These are phyloP conservation scores for Isoetes taiwanensis DNA, from an alignment of 75 land plant species.

Conservation along the genomic window DNA sequence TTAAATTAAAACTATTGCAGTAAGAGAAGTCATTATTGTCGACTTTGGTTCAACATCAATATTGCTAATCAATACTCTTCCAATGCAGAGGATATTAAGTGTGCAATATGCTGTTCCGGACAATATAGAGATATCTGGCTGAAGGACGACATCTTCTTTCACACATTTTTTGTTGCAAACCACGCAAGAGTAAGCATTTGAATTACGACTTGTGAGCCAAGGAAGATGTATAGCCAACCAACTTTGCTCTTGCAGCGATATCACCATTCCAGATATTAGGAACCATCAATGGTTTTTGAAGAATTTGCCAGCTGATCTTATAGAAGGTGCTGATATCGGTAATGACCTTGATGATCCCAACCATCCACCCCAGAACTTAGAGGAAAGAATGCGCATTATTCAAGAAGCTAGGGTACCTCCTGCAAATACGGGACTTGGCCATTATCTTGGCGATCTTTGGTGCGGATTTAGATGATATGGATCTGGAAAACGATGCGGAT, in stretches of 20 bases:
- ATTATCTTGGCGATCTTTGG: too few species aligned
- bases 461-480: too few species aligned
- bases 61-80: background rate
- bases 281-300: conserved; percentile 66
- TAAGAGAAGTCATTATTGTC: conserved; percentile 14
- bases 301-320: conserved; percentile 57
- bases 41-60: background rate
- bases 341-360: conserved; percentile 36
- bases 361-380: conserved; percentile 37
- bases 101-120: conserved; percentile 58
- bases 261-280: conserved; percentile 50
- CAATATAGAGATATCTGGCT: conserved; percentile 39
- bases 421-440: too few species aligned
- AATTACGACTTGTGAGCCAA: background rate
- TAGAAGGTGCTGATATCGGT: conserved; percentile 28
- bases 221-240: background rate
- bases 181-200: conserved; percentile 30
- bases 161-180: conserved; percentile 52
- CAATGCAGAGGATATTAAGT: conserved; percentile 38
- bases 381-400: conserved; percentile 57
- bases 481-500: too few species aligned
- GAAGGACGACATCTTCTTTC: conserved; percentile 44
- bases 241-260: conserved; percentile 36
- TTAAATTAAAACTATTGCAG: conserved; percentile 70
- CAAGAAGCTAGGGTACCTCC: conserved; percentile 60